Evolutionary conservation across 371 early-diverging fungal genomes (phyloP).

Genomic region (Mycotypha africana): DNA sequence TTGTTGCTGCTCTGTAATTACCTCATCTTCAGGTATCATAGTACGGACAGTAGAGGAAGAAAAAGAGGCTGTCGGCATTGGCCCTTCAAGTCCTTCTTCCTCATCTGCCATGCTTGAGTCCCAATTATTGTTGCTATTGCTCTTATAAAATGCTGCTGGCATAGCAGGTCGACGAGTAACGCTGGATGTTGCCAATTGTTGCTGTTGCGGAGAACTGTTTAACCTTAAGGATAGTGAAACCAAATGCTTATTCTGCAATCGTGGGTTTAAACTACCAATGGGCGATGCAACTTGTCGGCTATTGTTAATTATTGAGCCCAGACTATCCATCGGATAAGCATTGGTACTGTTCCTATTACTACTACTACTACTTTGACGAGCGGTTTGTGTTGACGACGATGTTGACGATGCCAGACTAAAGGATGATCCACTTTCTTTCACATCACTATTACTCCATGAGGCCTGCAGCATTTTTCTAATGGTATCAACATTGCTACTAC

Average conservation of each 20-base stretch:
- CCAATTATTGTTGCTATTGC: no score
- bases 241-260: slow-evolving; percentile 24
- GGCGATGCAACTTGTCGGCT: slow-evolving; percentile 9
- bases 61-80: slow-evolving; percentile 26
- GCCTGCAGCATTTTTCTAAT: slow-evolving; percentile 32
- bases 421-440: slow-evolving; percentile 21
- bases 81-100: no score
- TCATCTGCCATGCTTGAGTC: slow-evolving; percentile 4
- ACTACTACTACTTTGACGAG: background rate
- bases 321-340: slow-evolving; percentile 13
- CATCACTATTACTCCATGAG: slow-evolving; percentile 25
- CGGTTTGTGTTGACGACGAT: background rate
- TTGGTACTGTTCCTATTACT: no score
- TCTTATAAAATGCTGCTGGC: slow-evolving; percentile 18
- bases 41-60: slow-evolving; percentile 39
- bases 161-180: slow-evolving; percentile 15
- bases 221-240: slow-evolving; percentile 17
- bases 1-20: no score
- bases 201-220: background rate
- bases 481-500: slow-evolving; percentile 26
- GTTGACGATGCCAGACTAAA: slow-evolving; percentile 11
- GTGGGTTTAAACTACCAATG: slow-evolving; percentile 24
- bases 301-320: slow-evolving; percentile 4
- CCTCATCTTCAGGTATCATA: slow-evolving; percentile 37
- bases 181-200: background rate